phyloP scores from a whole-genome alignment of 2,329 filamentous ascomycete species.

The Aureobasidium sp. region DNA sequence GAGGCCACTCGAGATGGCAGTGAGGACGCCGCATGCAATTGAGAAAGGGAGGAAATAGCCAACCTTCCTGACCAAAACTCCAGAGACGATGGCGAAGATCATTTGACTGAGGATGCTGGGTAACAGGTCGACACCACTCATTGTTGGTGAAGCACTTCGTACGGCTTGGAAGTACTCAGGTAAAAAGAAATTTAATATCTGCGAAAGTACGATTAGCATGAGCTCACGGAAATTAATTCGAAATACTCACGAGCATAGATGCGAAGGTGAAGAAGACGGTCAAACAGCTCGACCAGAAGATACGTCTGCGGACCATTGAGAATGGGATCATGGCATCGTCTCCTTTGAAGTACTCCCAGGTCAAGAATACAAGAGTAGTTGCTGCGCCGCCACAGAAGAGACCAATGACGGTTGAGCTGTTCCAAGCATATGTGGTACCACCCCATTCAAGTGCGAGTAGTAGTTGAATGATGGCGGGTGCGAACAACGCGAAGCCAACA shows the following conservation, averaged over 20 bases:
- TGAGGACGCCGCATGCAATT: conserved; percentile 18
- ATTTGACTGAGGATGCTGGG: conserved; percentile 18
- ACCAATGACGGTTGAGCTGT: conserved; percentile 19
- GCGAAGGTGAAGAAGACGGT: conserved; percentile 23
- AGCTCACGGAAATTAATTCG: neutral
- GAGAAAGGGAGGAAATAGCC: conserved; percentile 24
- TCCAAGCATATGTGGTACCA: conserved; percentile 35
- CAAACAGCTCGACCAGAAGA: conserved; percentile 20
- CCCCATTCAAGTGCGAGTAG: conserved; percentile 41
- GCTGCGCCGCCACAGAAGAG: neutral
- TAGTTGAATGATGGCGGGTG: conserved; percentile 31
- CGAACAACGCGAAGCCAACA: conserved; percentile 40
- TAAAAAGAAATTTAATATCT: conserved; percentile 23
- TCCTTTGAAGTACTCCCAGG: conserved; percentile 7
- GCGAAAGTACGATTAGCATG: neutral
- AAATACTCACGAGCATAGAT: conserved; percentile 17
- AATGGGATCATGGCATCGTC: conserved; percentile 24
- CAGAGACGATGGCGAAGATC: conserved; percentile 21
- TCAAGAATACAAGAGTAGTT: conserved; percentile 12
- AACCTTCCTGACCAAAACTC: conserved; percentile 16
- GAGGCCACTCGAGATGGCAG: conserved; percentile 23
- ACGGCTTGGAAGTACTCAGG: conserved; percentile 29
- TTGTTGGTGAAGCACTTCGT: conserved; percentile 20
- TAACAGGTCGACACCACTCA: conserved; percentile 23
- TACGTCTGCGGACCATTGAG: conserved; percentile 25